Conservation (phyloP, 2,329 filamentous ascomycete genomes). For the Colletotrichum destructivum region DNA sequence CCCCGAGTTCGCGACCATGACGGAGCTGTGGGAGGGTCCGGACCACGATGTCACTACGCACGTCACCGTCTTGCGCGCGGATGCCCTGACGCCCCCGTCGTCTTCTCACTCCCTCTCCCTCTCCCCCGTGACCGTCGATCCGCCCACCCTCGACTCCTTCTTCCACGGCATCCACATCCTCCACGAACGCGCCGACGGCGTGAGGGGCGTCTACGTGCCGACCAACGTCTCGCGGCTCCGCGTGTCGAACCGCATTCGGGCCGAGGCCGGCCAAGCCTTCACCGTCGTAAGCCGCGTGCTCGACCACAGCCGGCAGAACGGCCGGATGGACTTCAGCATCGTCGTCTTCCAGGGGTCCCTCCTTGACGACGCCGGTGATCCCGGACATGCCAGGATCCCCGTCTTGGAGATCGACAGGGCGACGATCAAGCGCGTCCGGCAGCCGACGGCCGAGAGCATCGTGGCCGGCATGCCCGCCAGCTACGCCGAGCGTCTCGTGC, state of each 20-base stretch:
- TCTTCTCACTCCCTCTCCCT: conserved; percentile 32
- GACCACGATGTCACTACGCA: conserved; percentile 44
- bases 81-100: conserved; percentile 27
- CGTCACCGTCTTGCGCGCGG: conserved; percentile 45
- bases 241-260: conserved; percentile 49
- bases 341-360: conserved; percentile 44
- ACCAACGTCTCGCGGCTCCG: conserved; percentile 50
- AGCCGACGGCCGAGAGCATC: conserved; percentile 13
- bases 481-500: conserved; percentile 48
- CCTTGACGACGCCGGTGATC: neutral
- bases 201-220: conserved; percentile 45
- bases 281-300: conserved; percentile 47
- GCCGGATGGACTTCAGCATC: conserved; percentile 46
- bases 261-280: conserved; percentile 42
- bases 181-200: conserved; percentile 12
- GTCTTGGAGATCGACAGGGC: conserved; percentile 15
- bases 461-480: conserved; percentile 45
- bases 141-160: conserved; percentile 49
- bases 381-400: neutral
- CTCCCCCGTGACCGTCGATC: conserved; percentile 47
- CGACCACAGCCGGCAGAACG: conserved; percentile 46
- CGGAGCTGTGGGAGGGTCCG: conserved; percentile 43
- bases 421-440: conserved; percentile 14
- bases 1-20: conserved; percentile 46
- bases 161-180: conserved; percentile 45